Conservation (phyloP, 75 land plant genomes). For the Selaginella moellendorffii region DNA sequence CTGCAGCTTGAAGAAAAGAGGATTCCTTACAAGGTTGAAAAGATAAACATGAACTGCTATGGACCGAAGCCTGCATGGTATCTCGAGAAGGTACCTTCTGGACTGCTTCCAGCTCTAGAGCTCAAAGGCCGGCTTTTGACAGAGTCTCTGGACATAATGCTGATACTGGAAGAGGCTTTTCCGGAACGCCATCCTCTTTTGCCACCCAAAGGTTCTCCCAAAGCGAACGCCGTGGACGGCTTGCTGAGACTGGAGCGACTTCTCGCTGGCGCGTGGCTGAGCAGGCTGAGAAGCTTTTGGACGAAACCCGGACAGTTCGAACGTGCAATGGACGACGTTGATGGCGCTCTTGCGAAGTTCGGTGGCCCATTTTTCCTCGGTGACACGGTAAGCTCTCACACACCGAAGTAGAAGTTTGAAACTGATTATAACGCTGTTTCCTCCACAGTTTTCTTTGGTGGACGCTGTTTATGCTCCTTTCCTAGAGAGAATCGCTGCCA, state of each 20-base stretch:
- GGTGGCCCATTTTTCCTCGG: slow-evolving; percentile 31
- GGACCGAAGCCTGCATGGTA: slow-evolving; percentile 29
- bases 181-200: slow-evolving; percentile 19
- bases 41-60: slow-evolving; percentile 32
- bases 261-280: slow-evolving; percentile 22
- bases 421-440: background rate
- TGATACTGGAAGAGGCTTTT: slow-evolving; percentile 15
- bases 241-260: slow-evolving; percentile 18
- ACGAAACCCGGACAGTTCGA: slow-evolving; percentile 9
- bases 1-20: slow-evolving; percentile 28
- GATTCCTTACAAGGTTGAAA: slow-evolving; percentile 22
- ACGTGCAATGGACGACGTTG: slow-evolving; percentile 12
- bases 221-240: slow-evolving; percentile 2
- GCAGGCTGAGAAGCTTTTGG: slow-evolving; percentile 14
- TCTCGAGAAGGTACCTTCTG: slow-evolving; percentile 23
- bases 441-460: slow-evolving; percentile 22
- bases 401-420: no score
- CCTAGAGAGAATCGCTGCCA: slow-evolving; percentile 29
- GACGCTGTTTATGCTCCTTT: slow-evolving; percentile 34
- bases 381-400: slow-evolving; percentile 13
- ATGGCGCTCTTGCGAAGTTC: slow-evolving; percentile 12
- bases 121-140: slow-evolving; percentile 17
- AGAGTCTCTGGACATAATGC: slow-evolving; percentile 29
- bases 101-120: slow-evolving; percentile 21
- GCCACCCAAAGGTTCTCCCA: slow-evolving; percentile 11